phyloP scores from a whole-genome alignment of 2,329 filamentous ascomycete genomes.

The Atkinsonella texensis region DNA sequence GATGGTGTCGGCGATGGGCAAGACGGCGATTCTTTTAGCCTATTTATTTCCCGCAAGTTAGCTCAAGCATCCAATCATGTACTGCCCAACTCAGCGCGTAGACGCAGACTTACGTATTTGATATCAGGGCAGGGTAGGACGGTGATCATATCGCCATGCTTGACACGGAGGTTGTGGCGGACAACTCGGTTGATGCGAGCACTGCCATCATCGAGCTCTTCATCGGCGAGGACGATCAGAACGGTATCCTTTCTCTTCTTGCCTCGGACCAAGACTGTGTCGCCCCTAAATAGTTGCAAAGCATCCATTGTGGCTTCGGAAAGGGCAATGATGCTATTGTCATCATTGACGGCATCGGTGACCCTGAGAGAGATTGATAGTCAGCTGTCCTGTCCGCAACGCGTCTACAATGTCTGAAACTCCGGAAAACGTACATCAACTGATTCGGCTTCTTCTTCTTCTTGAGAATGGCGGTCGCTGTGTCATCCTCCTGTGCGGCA shows the following conservation, averaged over 20 bases:
- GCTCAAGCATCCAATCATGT: too few species aligned
- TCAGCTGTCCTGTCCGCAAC: conserved; percentile 1
- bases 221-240: conserved; percentile 91
- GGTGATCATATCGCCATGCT: conserved; percentile 96
- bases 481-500: conserved; percentile 64
- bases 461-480: conserved; percentile 91
- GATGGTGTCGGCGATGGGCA: conserved; percentile 95
- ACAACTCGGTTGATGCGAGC: conserved; percentile 97
- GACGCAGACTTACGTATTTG: conserved; percentile 73
- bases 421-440: conserved; percentile 59
- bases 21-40: conserved; percentile 98
- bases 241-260: conserved; percentile 99
- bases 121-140: conserved; percentile 97
- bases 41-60: conserved; percentile 24
- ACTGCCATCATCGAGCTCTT: conserved; percentile 94
- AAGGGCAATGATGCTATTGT: conserved; percentile 97
- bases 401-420: neutral
- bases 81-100: too few species aligned
- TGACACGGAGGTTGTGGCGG: conserved; percentile 94
- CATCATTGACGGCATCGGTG: conserved; percentile 96
- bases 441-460: conserved; percentile 99
- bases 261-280: conserved; percentile 95
- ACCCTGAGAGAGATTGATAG: conserved; percentile 46
- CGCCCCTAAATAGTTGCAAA: conserved; percentile 94
- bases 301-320: conserved; percentile 99